Evolutionary conservation across 2,329 filamentous ascomycete species (phyloP).

Genomic region (Colletotrichum camelliae): DNA sequence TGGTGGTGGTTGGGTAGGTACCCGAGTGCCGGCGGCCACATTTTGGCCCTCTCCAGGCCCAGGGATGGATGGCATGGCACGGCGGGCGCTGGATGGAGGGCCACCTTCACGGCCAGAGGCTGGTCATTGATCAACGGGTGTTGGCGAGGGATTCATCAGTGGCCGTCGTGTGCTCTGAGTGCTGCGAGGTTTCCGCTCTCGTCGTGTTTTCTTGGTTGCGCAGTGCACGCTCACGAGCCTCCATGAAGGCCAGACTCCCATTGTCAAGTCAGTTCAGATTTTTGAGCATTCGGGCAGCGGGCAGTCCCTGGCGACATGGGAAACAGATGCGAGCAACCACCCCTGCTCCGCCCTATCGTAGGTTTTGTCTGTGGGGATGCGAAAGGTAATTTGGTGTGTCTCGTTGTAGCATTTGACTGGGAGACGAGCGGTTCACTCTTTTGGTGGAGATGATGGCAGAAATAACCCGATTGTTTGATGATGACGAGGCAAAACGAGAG

Average conservation of each 20-base stretch:
- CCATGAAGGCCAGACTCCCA: background rate
- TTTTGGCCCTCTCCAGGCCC: background rate
- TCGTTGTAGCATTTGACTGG: conserved; percentile 5
- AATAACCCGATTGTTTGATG: conserved; percentile 24
- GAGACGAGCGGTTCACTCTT: background rate
- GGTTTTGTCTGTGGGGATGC: conserved; percentile 19
- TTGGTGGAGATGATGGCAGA: conserved; percentile 16
- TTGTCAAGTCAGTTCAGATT: background rate
- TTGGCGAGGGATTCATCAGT: background rate
- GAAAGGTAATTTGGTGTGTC: conserved; percentile 18
- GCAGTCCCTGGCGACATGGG: background rate
- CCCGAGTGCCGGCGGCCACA: background rate
- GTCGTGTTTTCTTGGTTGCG: background rate
- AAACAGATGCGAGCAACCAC: conserved; percentile 13
- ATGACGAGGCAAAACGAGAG: conserved; percentile 20
- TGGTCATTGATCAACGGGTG: background rate
- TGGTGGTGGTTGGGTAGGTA: background rate
- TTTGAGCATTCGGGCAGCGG: background rate
- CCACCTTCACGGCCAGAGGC: background rate
- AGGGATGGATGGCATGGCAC: background rate
- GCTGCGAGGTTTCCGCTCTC: background rate
- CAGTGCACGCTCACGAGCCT: background rate
- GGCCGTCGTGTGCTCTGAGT: background rate
- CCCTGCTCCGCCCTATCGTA: conserved; percentile 20
- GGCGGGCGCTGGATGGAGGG: background rate